These are phyloP conservation scores for Talaromyces liani DNA, from an alignment of 495 filamentous ascomycete species.

Conservation along the genomic window DNA sequence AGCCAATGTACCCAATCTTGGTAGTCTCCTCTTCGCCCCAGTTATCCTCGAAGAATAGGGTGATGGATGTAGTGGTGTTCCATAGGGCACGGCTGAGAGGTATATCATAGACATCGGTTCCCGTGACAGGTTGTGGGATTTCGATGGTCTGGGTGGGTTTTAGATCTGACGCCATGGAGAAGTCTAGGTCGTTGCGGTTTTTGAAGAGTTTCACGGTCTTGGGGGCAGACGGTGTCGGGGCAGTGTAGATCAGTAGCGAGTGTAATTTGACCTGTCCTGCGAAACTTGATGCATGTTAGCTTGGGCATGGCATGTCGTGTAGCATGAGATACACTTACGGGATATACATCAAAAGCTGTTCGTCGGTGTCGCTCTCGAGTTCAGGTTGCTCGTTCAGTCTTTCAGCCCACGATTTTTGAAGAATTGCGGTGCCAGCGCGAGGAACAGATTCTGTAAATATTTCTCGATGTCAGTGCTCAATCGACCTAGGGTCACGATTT, in stretches of 20 bases:
- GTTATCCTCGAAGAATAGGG: slow-evolving; percentile 71
- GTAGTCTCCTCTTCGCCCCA: slow-evolving; percentile 70
- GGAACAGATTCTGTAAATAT: slow-evolving; percentile 41
- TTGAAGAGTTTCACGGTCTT: slow-evolving; percentile 73
- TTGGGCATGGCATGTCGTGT: neutral
- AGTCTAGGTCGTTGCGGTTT: slow-evolving; percentile 84
- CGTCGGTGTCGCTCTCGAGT: slow-evolving; percentile 79
- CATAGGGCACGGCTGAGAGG: slow-evolving; percentile 82
- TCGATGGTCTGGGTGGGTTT: slow-evolving; percentile 68
- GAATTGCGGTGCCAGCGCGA: slow-evolving; percentile 62
- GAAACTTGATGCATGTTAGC: slow-evolving; percentile 51
- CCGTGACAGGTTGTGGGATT: slow-evolving; percentile 58
- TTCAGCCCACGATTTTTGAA: slow-evolving; percentile 88
- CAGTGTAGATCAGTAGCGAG: slow-evolving; percentile 75
- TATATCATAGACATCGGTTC: slow-evolving; percentile 72
- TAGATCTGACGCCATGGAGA: slow-evolving; percentile 60
- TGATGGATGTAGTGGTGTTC: slow-evolving; percentile 67
- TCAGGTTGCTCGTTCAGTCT: slow-evolving; percentile 62
- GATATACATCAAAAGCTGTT: slow-evolving; percentile 85
- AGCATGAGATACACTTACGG: slow-evolving; percentile 54
- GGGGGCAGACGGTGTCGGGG: slow-evolving; percentile 62
- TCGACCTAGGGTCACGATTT: too few relatives aligned
- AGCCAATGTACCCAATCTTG: slow-evolving; percentile 74
- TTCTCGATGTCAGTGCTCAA: neutral
- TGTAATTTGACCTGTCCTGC: slow-evolving; percentile 89